Percentiles rank a stretch among this genome's conserved stretches.
Conservation (phyloP, 345 rosid genomes). For the Lumnitzera littorea region DNA sequence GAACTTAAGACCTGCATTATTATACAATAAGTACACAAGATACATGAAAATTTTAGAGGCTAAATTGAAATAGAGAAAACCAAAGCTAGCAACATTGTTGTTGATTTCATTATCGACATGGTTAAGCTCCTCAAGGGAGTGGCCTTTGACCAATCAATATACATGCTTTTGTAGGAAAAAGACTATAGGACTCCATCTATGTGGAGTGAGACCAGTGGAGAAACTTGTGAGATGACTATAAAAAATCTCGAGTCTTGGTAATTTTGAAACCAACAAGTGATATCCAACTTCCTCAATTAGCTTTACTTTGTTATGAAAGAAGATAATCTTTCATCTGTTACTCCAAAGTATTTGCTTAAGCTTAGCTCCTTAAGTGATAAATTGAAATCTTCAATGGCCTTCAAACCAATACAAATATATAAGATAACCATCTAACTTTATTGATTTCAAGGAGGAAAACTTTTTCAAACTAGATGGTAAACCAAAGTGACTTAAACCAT, state of each 20-base stretch:
- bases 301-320: conserved; percentile 33
- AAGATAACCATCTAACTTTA: conserved; percentile 51
- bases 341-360: conserved; percentile 61
- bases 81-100: conserved; percentile 40
- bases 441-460: conserved; percentile 41
- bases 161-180: conserved; percentile 51
- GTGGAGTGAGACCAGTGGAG: conserved; percentile 36
- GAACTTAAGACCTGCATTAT: conserved; percentile 47
- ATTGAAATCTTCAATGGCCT: conserved; percentile 39
- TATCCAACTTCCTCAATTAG: conserved; percentile 52
- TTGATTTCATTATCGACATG: conserved; percentile 67
- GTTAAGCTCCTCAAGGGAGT: conserved; percentile 60
- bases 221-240: conserved; percentile 36
- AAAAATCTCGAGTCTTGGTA: conserved; percentile 30
- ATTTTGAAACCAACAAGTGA: conserved; percentile 60
- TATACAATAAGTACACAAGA: conserved; percentile 3
- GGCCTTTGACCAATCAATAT: conserved; percentile 45
- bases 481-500: conserved; percentile 39
- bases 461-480: conserved; percentile 41
- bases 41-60: background rate
- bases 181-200: conserved; percentile 61
- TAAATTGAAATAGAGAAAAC: background rate
- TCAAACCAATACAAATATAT: conserved; percentile 42
- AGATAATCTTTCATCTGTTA: conserved; percentile 59
- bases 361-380: conserved; percentile 42